Evolutionary conservation across 2,329 filamentous ascomycete genomes (phyloP).

Genomic region (Sporothrix pallida): DNA sequence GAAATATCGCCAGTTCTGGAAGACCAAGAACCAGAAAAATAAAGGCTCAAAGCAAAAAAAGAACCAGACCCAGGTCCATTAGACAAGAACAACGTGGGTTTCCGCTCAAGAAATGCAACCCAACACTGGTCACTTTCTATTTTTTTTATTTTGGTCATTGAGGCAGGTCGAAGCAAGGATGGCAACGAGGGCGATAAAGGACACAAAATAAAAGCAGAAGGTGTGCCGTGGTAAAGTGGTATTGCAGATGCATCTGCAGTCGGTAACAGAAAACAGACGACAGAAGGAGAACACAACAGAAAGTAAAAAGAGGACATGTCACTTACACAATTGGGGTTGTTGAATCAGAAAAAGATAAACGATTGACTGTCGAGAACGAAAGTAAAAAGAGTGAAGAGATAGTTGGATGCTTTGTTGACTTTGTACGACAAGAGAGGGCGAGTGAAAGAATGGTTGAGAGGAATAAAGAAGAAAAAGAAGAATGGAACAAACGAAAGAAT

Average conservation of each 20-base stretch:
- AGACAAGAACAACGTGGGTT: conserved; percentile 15
- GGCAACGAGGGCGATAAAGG: background rate
- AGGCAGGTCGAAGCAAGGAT: background rate
- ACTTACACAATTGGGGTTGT: background rate
- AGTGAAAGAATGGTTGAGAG: conserved; percentile 14
- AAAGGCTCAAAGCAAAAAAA: background rate
- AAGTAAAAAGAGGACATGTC: background rate
- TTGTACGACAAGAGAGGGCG: background rate
- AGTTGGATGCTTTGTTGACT: conserved; percentile 8
- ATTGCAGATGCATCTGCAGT: background rate
- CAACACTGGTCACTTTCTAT: background rate
- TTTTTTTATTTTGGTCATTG: background rate
- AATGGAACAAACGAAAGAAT: background rate
- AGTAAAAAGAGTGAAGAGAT: background rate
- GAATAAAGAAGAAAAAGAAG: conserved; percentile 19
- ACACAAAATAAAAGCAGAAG: background rate
- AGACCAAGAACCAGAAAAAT: background rate
- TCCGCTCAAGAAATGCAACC: background rate
- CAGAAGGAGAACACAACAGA: no score
- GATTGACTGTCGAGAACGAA: background rate
- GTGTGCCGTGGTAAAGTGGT: background rate
- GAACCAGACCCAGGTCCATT: background rate
- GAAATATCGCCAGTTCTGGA: background rate
- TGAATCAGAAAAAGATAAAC: background rate
- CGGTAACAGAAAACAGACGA: conserved; percentile 1